Evolutionary conservation across 805 yeast species (phyloP).

Genomic region (Barnettozyma wickerhamii): DNA sequence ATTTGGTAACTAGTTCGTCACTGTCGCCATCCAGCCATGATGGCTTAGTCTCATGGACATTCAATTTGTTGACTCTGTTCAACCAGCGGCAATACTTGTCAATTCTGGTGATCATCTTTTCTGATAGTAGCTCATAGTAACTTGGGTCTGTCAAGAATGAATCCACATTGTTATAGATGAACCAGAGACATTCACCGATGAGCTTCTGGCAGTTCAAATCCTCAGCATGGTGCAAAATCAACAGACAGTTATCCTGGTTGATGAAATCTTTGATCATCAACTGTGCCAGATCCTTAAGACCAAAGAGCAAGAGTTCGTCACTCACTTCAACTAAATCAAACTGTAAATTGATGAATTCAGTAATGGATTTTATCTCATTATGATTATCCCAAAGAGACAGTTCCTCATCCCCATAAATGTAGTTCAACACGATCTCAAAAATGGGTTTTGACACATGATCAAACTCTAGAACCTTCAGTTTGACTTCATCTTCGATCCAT

Average conservation of each 20-base stretch:
- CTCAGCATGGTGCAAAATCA: slow-evolving; percentile 52
- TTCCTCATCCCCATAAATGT: slow-evolving; percentile 53
- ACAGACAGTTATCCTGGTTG: slow-evolving; percentile 53
- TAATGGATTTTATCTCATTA: slow-evolving; percentile 23
- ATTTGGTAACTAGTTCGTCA: slow-evolving; percentile 28
- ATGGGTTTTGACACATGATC: slow-evolving; percentile 36
- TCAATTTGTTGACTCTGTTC: slow-evolving; percentile 21
- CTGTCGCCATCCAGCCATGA: slow-evolving; percentile 30
- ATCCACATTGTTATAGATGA: slow-evolving; percentile 61
- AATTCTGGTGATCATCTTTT: slow-evolving; percentile 19
- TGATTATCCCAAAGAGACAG: slow-evolving; percentile 32
- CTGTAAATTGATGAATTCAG: slow-evolving; percentile 46
- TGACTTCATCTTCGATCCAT: slow-evolving; percentile 38
- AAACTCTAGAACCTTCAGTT: slow-evolving; percentile 33
- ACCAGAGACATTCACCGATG: slow-evolving; percentile 61
- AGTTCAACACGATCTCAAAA: slow-evolving; percentile 47
- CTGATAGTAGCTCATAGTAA: slow-evolving; percentile 19
- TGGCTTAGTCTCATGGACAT: slow-evolving; percentile 7
- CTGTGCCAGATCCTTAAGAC: slow-evolving; percentile 59
- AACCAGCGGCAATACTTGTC: slow-evolving; percentile 35
- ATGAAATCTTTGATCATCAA: slow-evolving; percentile 52
- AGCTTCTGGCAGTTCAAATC: slow-evolving; percentile 48
- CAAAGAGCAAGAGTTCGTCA: slow-evolving; percentile 59
- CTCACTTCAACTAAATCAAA: slow-evolving; percentile 57
- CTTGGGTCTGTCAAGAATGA: slow-evolving; percentile 42